phyloP scores from a whole-genome alignment of 495 filamentous ascomycete species.

The Hypoxylon rickii region DNA sequence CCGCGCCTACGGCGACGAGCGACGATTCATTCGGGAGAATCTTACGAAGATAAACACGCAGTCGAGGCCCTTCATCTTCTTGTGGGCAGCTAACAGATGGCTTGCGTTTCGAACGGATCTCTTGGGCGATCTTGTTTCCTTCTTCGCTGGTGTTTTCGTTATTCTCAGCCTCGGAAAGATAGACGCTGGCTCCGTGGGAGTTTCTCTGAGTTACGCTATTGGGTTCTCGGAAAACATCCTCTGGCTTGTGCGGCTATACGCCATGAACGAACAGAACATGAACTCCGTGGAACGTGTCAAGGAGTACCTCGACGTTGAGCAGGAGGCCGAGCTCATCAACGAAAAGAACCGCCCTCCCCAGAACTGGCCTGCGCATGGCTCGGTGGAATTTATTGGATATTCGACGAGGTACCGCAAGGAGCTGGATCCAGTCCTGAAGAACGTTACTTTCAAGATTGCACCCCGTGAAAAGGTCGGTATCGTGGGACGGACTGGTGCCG shows the following conservation, averaged over 20 bases:
- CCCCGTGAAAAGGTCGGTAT: slow-evolving; percentile 94
- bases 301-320: slow-evolving; percentile 96
- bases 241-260: slow-evolving; percentile 96
- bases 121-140: slow-evolving; percentile 87
- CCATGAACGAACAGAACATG: slow-evolving; percentile 98
- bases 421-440: slow-evolving; percentile 80
- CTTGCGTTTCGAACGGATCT: slow-evolving; percentile 91
- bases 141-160: slow-evolving; percentile 93
- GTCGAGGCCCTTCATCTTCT: slow-evolving; percentile 89
- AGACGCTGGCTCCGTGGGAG: slow-evolving; percentile 90
- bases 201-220: slow-evolving; percentile 97
- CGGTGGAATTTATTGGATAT: slow-evolving; percentile 86
- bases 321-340: slow-evolving; percentile 81
- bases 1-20: slow-evolving; percentile 92
- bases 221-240: slow-evolving; percentile 97
- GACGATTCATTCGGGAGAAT: slow-evolving; percentile 93
- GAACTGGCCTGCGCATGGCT: slow-evolving; percentile 85
- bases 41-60: slow-evolving; percentile 86
- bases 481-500: slow-evolving; percentile 93
- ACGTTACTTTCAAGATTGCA: slow-evolving; percentile 83
- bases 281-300: slow-evolving; percentile 98
- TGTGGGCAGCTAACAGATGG: slow-evolving; percentile 99
- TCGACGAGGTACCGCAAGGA: slow-evolving; percentile 87
- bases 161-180: slow-evolving; percentile 81
- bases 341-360: slow-evolving; percentile 74